phyloP scores from a whole-genome alignment of 2,329 filamentous ascomycete genomes.

The Pestalotiopsis fici region DNA sequence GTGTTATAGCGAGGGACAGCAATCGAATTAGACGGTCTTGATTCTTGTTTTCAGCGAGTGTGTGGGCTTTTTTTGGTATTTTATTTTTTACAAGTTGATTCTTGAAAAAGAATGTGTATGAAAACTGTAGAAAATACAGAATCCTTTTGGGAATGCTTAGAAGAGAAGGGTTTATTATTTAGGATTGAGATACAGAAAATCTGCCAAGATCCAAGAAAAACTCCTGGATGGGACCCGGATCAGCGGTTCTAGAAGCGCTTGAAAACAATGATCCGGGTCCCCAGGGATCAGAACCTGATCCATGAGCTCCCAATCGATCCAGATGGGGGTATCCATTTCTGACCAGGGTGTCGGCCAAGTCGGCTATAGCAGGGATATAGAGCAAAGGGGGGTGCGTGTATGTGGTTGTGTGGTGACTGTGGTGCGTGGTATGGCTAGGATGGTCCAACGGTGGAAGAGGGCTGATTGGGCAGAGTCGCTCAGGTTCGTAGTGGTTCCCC shows the following conservation, averaged over 20 bases:
- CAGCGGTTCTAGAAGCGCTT: slow-evolving; percentile 21
- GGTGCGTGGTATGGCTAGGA: too few species aligned
- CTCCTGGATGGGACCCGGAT: slow-evolving; percentile 12
- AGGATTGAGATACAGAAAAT: not conserved
- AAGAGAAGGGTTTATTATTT: slow-evolving; percentile 1
- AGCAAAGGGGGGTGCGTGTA: not conserved
- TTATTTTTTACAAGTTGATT: not conserved
- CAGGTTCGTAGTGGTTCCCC: not conserved
- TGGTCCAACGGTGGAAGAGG: not conserved
- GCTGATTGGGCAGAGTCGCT: not conserved
- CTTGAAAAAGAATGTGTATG: slow-evolving; percentile 13
- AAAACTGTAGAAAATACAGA: slow-evolving; percentile 9
- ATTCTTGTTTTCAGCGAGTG: slow-evolving; percentile 7
- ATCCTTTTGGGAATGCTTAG: slow-evolving; percentile 13
- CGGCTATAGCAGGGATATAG: not conserved
- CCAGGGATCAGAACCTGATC: slow-evolving; percentile 20
- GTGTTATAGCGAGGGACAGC: slow-evolving; percentile 7
- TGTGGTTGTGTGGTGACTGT: too few species aligned
- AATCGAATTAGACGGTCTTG: not conserved
- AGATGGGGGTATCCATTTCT: slow-evolving; percentile 1
- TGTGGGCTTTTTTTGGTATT: slow-evolving; percentile 10
- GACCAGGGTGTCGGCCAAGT: not conserved
- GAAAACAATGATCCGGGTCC: slow-evolving; percentile 14
- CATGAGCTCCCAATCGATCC: not conserved
- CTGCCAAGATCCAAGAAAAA: not conserved